Evolutionary conservation across 495 filamentous ascomycete genomes (phyloP).

Genomic region (Penicillium ochrochloron): DNA sequence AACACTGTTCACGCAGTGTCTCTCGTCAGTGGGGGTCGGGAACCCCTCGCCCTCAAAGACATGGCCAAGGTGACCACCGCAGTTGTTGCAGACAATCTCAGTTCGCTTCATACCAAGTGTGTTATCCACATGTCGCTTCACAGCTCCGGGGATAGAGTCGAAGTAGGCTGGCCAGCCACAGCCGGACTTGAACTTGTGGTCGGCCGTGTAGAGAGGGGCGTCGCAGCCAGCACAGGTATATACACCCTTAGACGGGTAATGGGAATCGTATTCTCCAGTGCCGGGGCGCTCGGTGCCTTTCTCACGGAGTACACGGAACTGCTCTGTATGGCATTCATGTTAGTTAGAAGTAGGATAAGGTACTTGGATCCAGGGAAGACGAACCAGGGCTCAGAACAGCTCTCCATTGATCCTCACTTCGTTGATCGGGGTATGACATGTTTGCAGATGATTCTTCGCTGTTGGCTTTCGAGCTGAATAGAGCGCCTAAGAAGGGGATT

Average conservation of each 20-base stretch:
- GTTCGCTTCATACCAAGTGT: conserved; percentile 82
- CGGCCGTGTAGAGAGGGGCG: conserved; percentile 85
- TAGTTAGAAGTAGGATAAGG: conserved; percentile 7
- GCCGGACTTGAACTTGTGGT: conserved; percentile 92
- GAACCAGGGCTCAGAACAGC: conserved; percentile 77
- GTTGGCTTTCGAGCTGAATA: conserved; percentile 68
- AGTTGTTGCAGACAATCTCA: conserved; percentile 93
- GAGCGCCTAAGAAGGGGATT: conserved; percentile 76
- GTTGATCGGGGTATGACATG: conserved; percentile 82
- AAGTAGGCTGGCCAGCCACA: conserved; percentile 99
- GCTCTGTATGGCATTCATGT: conserved; percentile 59
- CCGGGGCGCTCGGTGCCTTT: conserved; percentile 86
- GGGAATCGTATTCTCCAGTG: conserved; percentile 85
- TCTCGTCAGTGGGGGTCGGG: conserved; percentile 87
- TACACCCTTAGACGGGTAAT: conserved; percentile 71
- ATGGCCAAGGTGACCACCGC: conserved; percentile 94
- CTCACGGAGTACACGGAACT: conserved; percentile 89
- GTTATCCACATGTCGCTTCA: conserved; percentile 76
- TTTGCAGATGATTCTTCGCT: conserved; percentile 47
- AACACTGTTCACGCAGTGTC: conserved; percentile 95
- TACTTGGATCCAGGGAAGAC: conserved; percentile 1
- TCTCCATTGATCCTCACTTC: conserved; percentile 83
- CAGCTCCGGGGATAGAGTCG: conserved; percentile 88
- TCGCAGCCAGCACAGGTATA: conserved; percentile 87
- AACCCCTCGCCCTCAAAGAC: conserved; percentile 97